These are phyloP conservation scores for Komagataella ulmi DNA, from an alignment of 805 yeast species.

Conservation along the genomic window DNA sequence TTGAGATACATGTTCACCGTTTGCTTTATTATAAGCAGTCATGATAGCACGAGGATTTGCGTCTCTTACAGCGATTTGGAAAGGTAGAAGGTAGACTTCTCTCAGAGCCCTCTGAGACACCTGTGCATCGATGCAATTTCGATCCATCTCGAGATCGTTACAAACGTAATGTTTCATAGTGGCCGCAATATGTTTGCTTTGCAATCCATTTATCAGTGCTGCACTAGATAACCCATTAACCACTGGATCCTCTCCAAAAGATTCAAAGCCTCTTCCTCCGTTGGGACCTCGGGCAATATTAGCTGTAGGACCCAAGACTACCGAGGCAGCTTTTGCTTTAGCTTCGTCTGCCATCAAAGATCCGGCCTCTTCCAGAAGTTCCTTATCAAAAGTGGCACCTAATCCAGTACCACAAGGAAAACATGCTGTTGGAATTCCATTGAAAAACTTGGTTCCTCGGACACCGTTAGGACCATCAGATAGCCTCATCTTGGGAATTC, in stretches of 20 bases:
- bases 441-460: conserved; percentile 42
- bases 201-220: conserved; percentile 23
- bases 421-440: conserved; percentile 40
- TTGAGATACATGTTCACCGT: conserved; percentile 27
- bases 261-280: conserved; percentile 53
- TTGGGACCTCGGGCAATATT: conserved; percentile 45
- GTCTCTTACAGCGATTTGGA: conserved; percentile 26
- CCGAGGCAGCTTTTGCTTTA: conserved; percentile 36
- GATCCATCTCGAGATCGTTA: conserved; percentile 27
- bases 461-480: conserved; percentile 57
- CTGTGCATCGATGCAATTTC: conserved; percentile 21
- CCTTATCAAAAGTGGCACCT: conserved; percentile 43
- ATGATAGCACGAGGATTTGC: conserved; percentile 23
- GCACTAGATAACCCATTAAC: conserved; percentile 24
- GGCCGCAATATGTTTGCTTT: conserved; percentile 22
- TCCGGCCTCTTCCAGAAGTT: conserved; percentile 35
- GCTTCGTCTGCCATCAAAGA: conserved; percentile 40
- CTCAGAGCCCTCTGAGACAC: conserved; percentile 29
- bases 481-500: conserved; percentile 31
- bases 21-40: conserved; percentile 28
- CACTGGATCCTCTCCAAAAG: conserved; percentile 49
- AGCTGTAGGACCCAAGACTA: conserved; percentile 34
- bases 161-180: conserved; percentile 29
- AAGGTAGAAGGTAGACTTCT: conserved; percentile 29
- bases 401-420: conserved; percentile 50